Evolutionary conservation across 1,284 basidiomycete species (phyloP).

Genomic region (Trichosporon coremiiforme): DNA sequence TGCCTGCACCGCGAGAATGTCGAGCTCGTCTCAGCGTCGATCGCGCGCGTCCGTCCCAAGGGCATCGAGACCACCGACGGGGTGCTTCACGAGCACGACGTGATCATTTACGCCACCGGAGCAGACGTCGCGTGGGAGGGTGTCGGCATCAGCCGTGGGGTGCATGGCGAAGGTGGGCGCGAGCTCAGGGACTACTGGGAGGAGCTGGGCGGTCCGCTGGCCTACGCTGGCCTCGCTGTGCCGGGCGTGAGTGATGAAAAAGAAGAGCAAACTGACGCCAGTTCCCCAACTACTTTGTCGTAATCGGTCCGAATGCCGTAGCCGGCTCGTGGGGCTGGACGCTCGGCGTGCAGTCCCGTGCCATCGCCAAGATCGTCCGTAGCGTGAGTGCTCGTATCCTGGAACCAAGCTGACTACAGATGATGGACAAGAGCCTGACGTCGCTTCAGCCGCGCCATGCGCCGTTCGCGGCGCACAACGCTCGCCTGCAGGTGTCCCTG

Average conservation of each 20-base stretch:
- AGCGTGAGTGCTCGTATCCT: neutral
- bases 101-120: no score
- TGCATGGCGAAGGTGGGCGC: no score
- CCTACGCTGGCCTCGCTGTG: no score
- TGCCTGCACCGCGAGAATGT: no score
- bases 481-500: conserved; percentile 20
- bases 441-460: conserved; percentile 30
- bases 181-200: no score
- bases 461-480: conserved; percentile 29
- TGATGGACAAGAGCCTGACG: conserved; percentile 31
- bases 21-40: no score
- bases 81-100: no score
- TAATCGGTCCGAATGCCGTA: conserved; percentile 36
- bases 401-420: conserved; percentile 4
- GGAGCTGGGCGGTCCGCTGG: no score
- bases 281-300: conserved; percentile 38
- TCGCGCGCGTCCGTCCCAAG: no score
- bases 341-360: conserved; percentile 26
- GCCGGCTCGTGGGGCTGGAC: conserved; percentile 36
- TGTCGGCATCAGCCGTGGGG: no score
- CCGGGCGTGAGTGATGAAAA: neutral
- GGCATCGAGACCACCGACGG: no score
- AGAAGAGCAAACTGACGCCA: conserved; percentile 18
- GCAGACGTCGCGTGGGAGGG: no score
- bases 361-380: conserved; percentile 31